Percentiles rank a stretch among this genome's conserved stretches.
phyloP scores from a whole-genome alignment of 2,329 filamentous ascomycete genomes.

The Periglandula ipomoeae region DNA sequence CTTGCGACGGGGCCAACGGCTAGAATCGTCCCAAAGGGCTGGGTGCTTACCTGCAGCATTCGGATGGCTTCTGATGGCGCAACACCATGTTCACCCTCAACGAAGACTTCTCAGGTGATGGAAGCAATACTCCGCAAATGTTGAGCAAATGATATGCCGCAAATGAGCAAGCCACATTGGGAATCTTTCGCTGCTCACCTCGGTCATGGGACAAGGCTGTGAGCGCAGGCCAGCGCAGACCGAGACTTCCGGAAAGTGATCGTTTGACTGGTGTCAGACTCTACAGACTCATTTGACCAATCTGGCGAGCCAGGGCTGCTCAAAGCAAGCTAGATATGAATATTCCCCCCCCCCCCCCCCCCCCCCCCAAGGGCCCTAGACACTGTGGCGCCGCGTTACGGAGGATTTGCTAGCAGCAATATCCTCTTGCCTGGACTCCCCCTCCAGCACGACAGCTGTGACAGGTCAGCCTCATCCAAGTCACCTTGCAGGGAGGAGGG shows the following conservation, averaged over 20 bases:
- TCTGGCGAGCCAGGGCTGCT: too few relatives aligned
- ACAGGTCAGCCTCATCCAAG: background rate
- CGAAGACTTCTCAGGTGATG: background rate
- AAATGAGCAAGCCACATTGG: background rate
- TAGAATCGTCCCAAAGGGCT: background rate
- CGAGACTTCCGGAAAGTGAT: slow-evolving; percentile 1
- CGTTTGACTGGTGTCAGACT: background rate
- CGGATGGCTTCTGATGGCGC: slow-evolving; percentile 2
- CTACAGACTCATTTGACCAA: too few relatives aligned
- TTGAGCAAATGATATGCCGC: background rate
- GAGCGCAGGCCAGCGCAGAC: background rate
- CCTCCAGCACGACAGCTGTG: background rate
- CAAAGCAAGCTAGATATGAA: background rate
- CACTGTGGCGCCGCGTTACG: too few relatives aligned
- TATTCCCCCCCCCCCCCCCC: too few relatives aligned
- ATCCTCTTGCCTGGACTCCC: too few relatives aligned
- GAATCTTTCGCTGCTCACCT: background rate
- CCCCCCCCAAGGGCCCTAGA: too few relatives aligned
- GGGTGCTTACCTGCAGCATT: background rate
- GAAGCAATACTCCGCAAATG: background rate
- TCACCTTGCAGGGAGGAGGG: background rate
- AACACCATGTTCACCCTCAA: background rate
- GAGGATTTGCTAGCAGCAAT: too few relatives aligned
- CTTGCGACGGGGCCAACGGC: background rate
- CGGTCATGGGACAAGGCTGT: background rate